Evolutionary conservation across 2,329 filamentous ascomycete species (phyloP).

Genomic region (Xylogone sp.): DNA sequence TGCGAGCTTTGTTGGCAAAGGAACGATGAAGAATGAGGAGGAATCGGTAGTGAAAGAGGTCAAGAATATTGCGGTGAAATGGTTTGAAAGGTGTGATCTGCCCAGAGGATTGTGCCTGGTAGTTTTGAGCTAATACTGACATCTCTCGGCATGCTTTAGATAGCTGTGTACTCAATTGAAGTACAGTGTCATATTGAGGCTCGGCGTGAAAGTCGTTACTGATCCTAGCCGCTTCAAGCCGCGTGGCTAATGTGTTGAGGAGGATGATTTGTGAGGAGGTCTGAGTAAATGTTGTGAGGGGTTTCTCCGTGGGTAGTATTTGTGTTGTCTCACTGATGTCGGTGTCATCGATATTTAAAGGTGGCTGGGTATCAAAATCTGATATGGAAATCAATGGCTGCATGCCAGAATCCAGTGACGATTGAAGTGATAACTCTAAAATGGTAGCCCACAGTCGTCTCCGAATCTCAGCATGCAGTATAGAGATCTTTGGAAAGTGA

Average conservation of each 20-base stretch:
- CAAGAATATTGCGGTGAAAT: slow-evolving; percentile 46
- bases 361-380: slow-evolving; percentile 48
- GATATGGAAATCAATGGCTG: slow-evolving; percentile 41
- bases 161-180: slow-evolving; percentile 42
- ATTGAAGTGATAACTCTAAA: slow-evolving; percentile 50
- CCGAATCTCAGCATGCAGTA: slow-evolving; percentile 48
- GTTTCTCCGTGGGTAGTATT: slow-evolving; percentile 17
- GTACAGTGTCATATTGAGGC: slow-evolving; percentile 43
- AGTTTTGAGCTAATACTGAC: slow-evolving; percentile 1
- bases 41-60: slow-evolving; percentile 50
- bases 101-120: background rate
- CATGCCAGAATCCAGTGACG: slow-evolving; percentile 46
- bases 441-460: slow-evolving; percentile 54
- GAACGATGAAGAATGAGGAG: slow-evolving; percentile 50
- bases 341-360: slow-evolving; percentile 49
- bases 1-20: slow-evolving; percentile 38
- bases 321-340: slow-evolving; percentile 37
- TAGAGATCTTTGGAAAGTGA: slow-evolving; percentile 43
- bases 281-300: slow-evolving; percentile 35
- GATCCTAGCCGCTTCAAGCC: slow-evolving; percentile 40
- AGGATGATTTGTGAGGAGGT: slow-evolving; percentile 47
- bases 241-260: slow-evolving; percentile 37
- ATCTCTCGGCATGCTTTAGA: slow-evolving; percentile 5
- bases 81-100: background rate
- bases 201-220: slow-evolving; percentile 42